Evolutionary conservation across 345 rosid genomes (phyloP), one percentile per base, ranked within the genome.

Genomic region (Cardiospermum halicacabum): DNA sequence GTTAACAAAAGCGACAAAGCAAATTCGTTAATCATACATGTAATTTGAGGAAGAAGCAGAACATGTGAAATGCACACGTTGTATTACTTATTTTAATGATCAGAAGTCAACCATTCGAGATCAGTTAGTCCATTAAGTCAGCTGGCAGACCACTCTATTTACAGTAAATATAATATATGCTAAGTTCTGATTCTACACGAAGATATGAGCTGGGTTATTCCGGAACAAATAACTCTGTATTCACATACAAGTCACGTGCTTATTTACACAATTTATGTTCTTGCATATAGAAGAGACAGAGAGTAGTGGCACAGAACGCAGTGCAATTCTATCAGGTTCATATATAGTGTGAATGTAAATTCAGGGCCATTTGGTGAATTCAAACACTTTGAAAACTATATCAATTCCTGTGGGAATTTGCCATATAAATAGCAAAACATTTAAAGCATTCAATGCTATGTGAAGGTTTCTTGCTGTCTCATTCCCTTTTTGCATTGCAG

Each of bases 351-450:
- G n/a, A n/a, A 28, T 16, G 30, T 28, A 60, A 37, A n/a, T n/a
- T 79, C 80, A 92, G 69, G 97, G 94, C 96, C 96, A 90, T 47
- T 84, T 75, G 28, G 97, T 86, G 79, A 89, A 88, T 67, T 93
- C 96, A 59, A 90, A 81, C 30, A 93, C 97, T 77, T 82, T 86
- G 47, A 78, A 55, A 34, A 90, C 87, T 5, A 90, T 90, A 67
- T 93, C 97, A 58, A 88, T 37, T 66, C 98, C 96, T 6, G 92
- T 86, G 60, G 96, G 98, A 71, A 88, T 78, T 77, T 93, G 89
- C 88, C 77, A 86, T 34, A 93, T 48, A 53, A 93, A 93, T 27
- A 88, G 92, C 54, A 75, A 42, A 59, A 93, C 88, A 39, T 93
- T 90, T 37, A 86, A 34, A 3, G 76, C 51, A 62, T 90, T 93